A percentile compares a stretch with the other conserved stretches of the same genome.
Evolutionary conservation across 2,329 filamentous ascomycete genomes (phyloP).

Genomic region (Tolypocladium ovalisporum): DNA sequence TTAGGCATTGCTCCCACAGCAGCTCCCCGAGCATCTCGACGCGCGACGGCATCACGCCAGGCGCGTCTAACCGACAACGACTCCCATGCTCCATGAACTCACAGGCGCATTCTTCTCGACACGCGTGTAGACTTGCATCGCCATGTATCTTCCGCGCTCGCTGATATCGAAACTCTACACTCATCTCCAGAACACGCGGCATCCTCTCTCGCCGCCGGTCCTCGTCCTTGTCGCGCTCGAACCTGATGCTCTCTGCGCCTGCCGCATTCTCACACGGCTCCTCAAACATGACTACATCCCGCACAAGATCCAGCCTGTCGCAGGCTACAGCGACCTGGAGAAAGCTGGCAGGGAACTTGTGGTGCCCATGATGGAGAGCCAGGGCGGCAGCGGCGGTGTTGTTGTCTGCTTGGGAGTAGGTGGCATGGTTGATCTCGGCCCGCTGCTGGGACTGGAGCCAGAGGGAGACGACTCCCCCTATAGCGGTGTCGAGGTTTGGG

Average conservation of each 20-base stretch:
- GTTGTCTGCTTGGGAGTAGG: conserved; percentile 90
- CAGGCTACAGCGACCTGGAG: conserved; percentile 83
- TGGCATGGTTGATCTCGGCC: conserved; percentile 78
- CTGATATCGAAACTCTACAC: conserved; percentile 86
- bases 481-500: conserved; percentile 88
- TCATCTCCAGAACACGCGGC: conserved; percentile 75
- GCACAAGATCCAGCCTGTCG: conserved; percentile 92
- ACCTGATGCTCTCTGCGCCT: conserved; percentile 89
- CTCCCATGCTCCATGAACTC: conserved; percentile 12
- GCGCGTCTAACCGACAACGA: conserved; percentile 6
- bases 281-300: conserved; percentile 95
- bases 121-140: conserved; percentile 18
- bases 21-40: neutral
- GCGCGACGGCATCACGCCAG: conserved; percentile 4
- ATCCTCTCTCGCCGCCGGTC: conserved; percentile 84
- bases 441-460: conserved; percentile 58
- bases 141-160: conserved; percentile 89
- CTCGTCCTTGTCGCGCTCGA: conserved; percentile 88
- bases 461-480: conserved; percentile 58
- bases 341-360: conserved; percentile 71
- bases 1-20: neutral
- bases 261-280: conserved; percentile 84
- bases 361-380: conserved; percentile 71
- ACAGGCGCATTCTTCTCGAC: conserved; percentile 6
- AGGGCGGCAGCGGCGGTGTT: conserved; percentile 76